Evolutionary conservation across 108 stramenopile species (phyloP).

Genomic region (Fragilariopsis cylindrus): DNA sequence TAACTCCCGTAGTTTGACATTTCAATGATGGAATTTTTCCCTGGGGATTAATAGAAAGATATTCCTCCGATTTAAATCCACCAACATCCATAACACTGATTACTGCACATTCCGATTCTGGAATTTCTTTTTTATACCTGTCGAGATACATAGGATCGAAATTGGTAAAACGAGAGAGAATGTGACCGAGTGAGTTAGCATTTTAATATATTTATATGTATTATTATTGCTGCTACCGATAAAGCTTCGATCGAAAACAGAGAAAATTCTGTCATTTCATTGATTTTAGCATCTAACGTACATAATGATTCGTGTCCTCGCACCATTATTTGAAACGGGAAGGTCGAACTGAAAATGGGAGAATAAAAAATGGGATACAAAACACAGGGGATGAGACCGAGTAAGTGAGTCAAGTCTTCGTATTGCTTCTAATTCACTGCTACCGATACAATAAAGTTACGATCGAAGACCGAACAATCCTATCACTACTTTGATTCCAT

Average conservation of each 20-base stretch:
- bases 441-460: no score
- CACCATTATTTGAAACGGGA: constrained; percentile 95
- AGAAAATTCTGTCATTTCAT: constrained; percentile 49
- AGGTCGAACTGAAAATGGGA: constrained; percentile 79
- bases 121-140: constrained; percentile 52
- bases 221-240: background rate
- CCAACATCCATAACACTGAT: constrained; percentile 75
- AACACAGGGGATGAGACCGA: background rate
- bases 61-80: constrained; percentile 85
- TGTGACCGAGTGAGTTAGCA: background rate
- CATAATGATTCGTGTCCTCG: constrained; percentile 76
- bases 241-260: background rate
- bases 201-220: background rate
- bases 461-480: no score
- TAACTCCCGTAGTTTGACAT: constrained; percentile 32
- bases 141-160: background rate
- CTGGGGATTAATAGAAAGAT: constrained; percentile 78
- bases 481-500: no score
- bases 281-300: constrained; percentile 38
- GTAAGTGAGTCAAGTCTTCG: background rate
- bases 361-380: background rate
- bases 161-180: background rate
- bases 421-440: no score
- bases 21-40: constrained; percentile 88
- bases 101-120: constrained; percentile 61